Percentiles rank a stretch among this genome's conserved stretches.
phyloP scores from a whole-genome alignment of 2,329 filamentous ascomycete species.

The Xylogone sp. region DNA sequence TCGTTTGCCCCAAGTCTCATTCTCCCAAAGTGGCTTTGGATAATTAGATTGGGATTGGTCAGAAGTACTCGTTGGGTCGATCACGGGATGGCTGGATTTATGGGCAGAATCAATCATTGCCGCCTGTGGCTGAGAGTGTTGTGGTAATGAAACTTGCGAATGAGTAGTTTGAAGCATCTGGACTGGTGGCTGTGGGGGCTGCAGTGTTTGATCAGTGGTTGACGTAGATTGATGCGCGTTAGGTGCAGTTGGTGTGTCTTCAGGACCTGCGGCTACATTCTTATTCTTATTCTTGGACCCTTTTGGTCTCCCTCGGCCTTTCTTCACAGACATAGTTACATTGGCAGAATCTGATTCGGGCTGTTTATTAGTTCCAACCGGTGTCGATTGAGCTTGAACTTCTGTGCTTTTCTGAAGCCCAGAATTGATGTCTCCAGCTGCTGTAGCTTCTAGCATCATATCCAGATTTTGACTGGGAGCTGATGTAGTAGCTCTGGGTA shows the following conservation, averaged over 20 bases:
- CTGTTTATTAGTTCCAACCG: conserved; percentile 5
- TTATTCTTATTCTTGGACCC: conserved; percentile 44
- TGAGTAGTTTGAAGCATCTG: not conserved
- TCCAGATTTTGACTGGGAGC: not conserved
- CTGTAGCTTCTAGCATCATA: not conserved
- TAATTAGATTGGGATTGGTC: conserved; percentile 8
- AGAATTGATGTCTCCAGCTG: not conserved
- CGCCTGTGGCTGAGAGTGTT: not conserved
- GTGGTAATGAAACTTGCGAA: not conserved
- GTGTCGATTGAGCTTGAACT: not conserved
- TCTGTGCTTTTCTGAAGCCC: not conserved
- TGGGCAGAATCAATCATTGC: not conserved
- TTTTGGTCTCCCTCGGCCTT: conserved; percentile 41
- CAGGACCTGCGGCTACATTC: conserved; percentile 31
- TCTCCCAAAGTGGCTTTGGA: conserved; percentile 19
- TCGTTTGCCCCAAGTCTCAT: conserved; percentile 11
- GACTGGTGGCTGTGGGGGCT: not conserved
- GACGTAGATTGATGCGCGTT: not conserved
- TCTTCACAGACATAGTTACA: conserved; percentile 23
- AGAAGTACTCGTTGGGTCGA: not conserved
- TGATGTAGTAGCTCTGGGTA: not conserved
- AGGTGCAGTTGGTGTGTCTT: conserved; percentile 2
- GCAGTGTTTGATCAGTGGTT: not conserved
- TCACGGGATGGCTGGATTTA: not conserved
- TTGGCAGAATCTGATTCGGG: conserved; percentile 9